Evolutionary conservation across 768 basidiomycete genomes (phyloP), one percentile per base, ranked within the genome.

Genomic region (Phallus indusiatus): DNA sequence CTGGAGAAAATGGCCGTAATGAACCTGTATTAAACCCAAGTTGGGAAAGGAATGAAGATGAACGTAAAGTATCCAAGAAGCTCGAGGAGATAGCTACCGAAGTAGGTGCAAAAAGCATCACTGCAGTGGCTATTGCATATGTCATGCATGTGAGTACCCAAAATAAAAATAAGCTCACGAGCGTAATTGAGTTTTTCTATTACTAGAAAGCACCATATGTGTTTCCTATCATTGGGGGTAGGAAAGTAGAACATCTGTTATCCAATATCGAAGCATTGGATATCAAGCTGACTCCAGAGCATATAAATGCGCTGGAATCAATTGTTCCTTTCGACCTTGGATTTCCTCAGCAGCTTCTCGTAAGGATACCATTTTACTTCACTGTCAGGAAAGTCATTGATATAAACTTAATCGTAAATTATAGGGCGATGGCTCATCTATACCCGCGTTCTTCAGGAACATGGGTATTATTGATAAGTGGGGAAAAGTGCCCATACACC

Each of bases 151-250:
- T 34, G 16, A 16, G 24, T 21, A 12, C 47, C 22, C 34, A 8
- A 28, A 22, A 1, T 22, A 17, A 9, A 22, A n/a, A 17, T 28
- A 49, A 17, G 62, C 17, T 4, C 5, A 11, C 34, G 3, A n/a
- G 20, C 24, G 14, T 50, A 24, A 21, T 47, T 77, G 78, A 81
- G 3, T 79, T 79, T 8, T 77, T 83, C 60, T 78, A 79, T 14
- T 81, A 82, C 69, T 77, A 81, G 47, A 83, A 82, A 66, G 71
- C 76, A 5, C 75, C 77, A 0, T 80, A 73, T 54, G 78, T 80
- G 0, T 81, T 81, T 68, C 79, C 79, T 0, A 71, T 81, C 59
- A 67, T 81, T 24, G 79, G 80, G 4, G 76, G 78, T 0, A 72
- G 79, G 54, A 83, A 81, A 63, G 67, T 80, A 47, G 78, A 80